phyloP scores from a whole-genome alignment of 352 stramenopile genomes.

The Plasmopara muralis region DNA sequence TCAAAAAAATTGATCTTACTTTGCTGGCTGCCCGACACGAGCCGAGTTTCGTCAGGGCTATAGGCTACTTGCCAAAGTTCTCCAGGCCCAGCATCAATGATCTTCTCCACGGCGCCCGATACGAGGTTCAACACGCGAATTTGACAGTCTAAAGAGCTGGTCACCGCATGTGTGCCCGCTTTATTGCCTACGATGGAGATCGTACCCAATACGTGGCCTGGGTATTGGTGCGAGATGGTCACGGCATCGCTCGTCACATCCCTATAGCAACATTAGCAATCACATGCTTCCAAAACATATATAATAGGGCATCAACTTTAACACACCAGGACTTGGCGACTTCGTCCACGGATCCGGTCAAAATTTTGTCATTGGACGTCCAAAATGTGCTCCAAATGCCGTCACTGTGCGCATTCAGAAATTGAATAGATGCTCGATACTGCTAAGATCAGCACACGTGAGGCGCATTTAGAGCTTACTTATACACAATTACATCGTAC shows the following conservation, averaged over 20 bases:
- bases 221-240: conserved; percentile 75
- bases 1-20: conserved; percentile 87
- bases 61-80: conserved; percentile 87
- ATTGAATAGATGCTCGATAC: conserved; percentile 78
- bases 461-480: background rate
- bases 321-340: conserved; percentile 77
- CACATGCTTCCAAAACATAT: background rate
- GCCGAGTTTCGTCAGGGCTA: conserved; percentile 72
- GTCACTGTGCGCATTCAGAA: conserved; percentile 79
- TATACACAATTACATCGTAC: background rate
- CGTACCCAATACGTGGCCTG: conserved; percentile 78
- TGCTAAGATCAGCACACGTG: conserved; percentile 15
- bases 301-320: background rate
- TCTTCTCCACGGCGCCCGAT: conserved; percentile 69
- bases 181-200: conserved; percentile 83
- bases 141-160: conserved; percentile 80
- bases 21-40: conserved; percentile 76
- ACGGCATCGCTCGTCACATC: conserved; percentile 63
- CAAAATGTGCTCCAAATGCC: conserved; percentile 87
- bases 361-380: conserved; percentile 83
- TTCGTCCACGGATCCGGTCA: conserved; percentile 84
- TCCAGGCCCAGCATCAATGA: conserved; percentile 75
- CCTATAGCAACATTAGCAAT: conserved; percentile 22
- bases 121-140: conserved; percentile 74
- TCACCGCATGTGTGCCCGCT: conserved; percentile 62